Conservation (phyloP, 306 rosid species). For the Hippophae rhamnoides region DNA sequence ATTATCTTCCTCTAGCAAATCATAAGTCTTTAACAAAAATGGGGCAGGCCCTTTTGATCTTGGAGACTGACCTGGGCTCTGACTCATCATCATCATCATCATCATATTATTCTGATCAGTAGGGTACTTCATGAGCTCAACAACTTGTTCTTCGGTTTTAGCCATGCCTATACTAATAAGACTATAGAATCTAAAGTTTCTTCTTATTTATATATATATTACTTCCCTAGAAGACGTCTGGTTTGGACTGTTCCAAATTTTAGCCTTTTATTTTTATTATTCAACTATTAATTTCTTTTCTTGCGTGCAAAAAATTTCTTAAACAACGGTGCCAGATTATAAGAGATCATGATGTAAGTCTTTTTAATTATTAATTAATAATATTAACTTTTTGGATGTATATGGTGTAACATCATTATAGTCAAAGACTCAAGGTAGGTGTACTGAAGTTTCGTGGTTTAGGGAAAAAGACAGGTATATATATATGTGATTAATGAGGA, state of each 20-base stretch:
- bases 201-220: no score
- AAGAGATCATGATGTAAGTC: neutral
- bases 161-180: no score
- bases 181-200: no score
- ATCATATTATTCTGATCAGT: neutral
- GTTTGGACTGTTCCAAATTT: no score
- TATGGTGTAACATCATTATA: neutral
- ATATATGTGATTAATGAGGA: no score
- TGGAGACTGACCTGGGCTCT: slow-evolving; percentile 18
- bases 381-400: neutral
- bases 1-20: slow-evolving; percentile 52
- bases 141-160: no score
- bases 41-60: slow-evolving; percentile 56
- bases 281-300: no score
- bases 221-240: no score
- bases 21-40: slow-evolving; percentile 58
- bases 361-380: neutral
- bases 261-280: no score
- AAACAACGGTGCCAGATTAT: no score
- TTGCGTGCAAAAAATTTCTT: no score
- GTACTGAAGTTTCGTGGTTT: slow-evolving; percentile 24
- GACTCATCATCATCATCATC: neutral
- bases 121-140: slow-evolving; percentile 11
- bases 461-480: neutral
- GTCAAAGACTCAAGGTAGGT: slow-evolving; percentile 5